phyloP scores from a whole-genome alignment of 1,284 basidiomycete genomes.

The Coniferiporia sulphurascens region DNA sequence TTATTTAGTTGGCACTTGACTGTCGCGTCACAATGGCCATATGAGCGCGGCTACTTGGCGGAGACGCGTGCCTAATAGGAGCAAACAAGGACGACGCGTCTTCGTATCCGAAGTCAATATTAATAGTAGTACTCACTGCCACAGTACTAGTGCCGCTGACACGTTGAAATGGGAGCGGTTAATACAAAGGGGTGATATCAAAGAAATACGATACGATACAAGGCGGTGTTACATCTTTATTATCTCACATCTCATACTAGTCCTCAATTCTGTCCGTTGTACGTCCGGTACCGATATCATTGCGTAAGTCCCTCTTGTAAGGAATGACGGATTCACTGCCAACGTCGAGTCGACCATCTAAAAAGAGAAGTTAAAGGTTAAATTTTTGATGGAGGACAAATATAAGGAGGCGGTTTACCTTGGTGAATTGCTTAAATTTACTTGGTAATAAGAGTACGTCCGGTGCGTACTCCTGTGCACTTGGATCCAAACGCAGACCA shows the following conservation, averaged over 20 bases:
- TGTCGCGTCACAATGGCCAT: not conserved
- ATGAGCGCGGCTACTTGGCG: not conserved
- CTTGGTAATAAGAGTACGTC: conserved; percentile 85
- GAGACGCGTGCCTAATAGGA: not conserved
- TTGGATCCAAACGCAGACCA: conserved; percentile 39
- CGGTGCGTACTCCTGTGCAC: conserved; percentile 50
- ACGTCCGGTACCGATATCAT: conserved; percentile 29
- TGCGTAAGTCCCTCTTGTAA: conserved; percentile 54
- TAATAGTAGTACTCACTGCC: not conserved
- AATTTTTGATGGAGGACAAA: not conserved
- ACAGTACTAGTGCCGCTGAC: not conserved
- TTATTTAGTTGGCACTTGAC: not conserved
- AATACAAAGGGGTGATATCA: not conserved
- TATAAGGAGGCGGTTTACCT: conserved; percentile 41
- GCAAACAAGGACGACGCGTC: not conserved
- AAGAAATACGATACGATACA: not conserved
- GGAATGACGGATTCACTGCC: conserved; percentile 68
- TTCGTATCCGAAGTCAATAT: not conserved
- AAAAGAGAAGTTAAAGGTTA: conserved; percentile 9
- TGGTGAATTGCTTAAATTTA: conserved; percentile 79
- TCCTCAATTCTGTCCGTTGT: not conserved
- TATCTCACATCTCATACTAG: conserved; percentile 14
- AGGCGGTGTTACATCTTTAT: conserved; percentile 2
- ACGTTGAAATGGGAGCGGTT: not conserved
- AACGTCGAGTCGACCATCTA: conserved; percentile 64